Base-by-base conservation (phyloP, 2,329 filamentous ascomycete genomes). In the Trichoderma cornu-damae region DNA sequence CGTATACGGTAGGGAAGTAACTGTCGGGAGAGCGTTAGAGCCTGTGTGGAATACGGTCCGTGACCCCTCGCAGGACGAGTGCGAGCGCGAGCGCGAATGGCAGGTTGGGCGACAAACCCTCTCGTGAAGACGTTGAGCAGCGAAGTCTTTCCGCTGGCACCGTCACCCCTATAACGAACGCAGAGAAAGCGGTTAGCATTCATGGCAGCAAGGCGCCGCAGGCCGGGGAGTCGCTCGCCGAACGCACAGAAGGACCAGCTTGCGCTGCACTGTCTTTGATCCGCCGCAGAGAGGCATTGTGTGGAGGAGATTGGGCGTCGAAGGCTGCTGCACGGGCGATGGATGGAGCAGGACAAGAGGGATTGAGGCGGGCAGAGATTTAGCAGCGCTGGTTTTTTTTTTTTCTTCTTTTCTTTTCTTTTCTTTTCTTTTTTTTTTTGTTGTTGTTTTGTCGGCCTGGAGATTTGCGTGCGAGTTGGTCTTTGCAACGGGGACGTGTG, bases 1-100 rank as follows among this genome's bases (percentile, higher is more conserved):
- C 92, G 77, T 97, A 97, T 69, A 97, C 93, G 58, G 93, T 96
- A 51, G 93, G 93, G 73, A 99, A 99, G 75, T 96, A 96, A 62
- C 90, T 93, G 66, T 38, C 18, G 26, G 50, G 59, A 53, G 42
- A 20, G 54, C n/a, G 53, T 48, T 34, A 57, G 28, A 43, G 18
- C 7, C 9, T 8, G 18, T 26, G 22, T 6, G 12, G 16, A 3
- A 59, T 61, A 43, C 69, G n/a, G n/a, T n/a, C n/a, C n/a, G 64
- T 44, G 40, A 14, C 38, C 2, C n/a, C 38, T 52, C 38, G 50
- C 46, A 12, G 18, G n/a, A 22, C 16, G 9, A 30, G 47, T 61
- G 37, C 40, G 54, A 24, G 37, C 12, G 46, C 46, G 12, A 49
- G 9, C 6, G 37, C 40, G 22, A 37, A 46, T 12, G 18, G 34